These are phyloP conservation scores for Aspergillus niger DNA, from an alignment of 2,329 filamentous ascomycete genomes.

Conservation along the genomic window DNA sequence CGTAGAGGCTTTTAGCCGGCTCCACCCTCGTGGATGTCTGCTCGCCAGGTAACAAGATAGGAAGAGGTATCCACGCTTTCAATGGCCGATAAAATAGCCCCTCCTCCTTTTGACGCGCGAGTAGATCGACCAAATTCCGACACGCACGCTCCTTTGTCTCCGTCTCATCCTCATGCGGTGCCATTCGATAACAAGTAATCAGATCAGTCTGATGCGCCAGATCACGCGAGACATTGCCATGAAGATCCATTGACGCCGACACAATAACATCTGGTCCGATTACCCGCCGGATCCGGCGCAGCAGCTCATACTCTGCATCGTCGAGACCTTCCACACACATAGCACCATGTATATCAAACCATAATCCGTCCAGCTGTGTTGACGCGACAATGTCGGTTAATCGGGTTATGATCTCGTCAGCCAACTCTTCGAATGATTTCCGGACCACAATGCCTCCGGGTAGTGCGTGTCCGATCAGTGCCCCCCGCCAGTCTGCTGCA, in stretches of 20 bases:
- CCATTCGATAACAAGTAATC: conserved; percentile 57
- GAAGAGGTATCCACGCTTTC: conserved; percentile 57
- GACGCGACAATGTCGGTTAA: conserved; percentile 40
- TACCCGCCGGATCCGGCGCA: conserved; percentile 49
- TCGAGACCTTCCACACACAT: conserved; percentile 56
- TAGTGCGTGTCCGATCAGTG: conserved; percentile 53
- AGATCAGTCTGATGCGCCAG: conserved; percentile 55
- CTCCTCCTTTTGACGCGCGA: conserved; percentile 24
- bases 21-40: conserved; percentile 58
- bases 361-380: conserved; percentile 50
- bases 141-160: conserved; percentile 57
- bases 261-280: conserved; percentile 52
- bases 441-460: conserved; percentile 45
- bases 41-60: conserved; percentile 56
- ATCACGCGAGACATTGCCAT: conserved; percentile 56
- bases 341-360: conserved; percentile 60
- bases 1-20: conserved; percentile 55
- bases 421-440: conserved; percentile 50
- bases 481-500: conserved; percentile 53
- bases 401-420: conserved; percentile 44
- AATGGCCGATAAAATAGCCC: conserved; percentile 36
- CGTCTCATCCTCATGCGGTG: conserved; percentile 54
- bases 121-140: conserved; percentile 49
- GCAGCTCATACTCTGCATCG: conserved; percentile 53
- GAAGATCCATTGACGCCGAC: conserved; percentile 59